Evolutionary conservation across 2,329 filamentous ascomycete species (phyloP), one percentile per base, ranked within the genome.

Genomic region (Alternaria sp.): DNA sequence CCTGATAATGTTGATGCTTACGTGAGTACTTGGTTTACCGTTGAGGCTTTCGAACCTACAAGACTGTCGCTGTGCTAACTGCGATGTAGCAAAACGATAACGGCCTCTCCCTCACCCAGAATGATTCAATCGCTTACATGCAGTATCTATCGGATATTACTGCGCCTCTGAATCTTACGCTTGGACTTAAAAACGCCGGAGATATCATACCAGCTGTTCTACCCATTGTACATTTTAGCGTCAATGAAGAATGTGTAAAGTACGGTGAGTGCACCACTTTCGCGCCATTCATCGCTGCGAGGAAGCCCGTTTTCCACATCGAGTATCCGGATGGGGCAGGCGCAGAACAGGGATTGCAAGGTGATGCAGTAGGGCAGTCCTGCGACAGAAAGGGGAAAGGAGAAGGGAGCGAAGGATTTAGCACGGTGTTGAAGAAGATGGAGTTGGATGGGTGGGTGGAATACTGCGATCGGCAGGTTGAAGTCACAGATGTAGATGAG

Each of bases 241-340:
- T 92, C 67, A 90, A 91, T 75, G 90, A 92, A 80, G 85, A 91
- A 77, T 92, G 90, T 73, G 82, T 84, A 16, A 67, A 88, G 72
- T 86, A 86, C 67, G 60, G 78, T 5, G 88, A 91, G 73, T 91
- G 89, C 71, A 78, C 79, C 36, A 82, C 77, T 2, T 91, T 87
- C 72, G 75, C 79, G 2, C 75, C 83, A 4, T 91, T 91, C 69
- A 83, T 89, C 57, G 68, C 82, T 9, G 84, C 83, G 6, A 81
- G 82, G 32, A 91, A 91, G 75, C 89, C 89, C 2, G 89, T 92
- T 32, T 91, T 91, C 73, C 86, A 91, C 72, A 90, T 92, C 63
- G 90, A 92, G 78, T 92, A 92, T 69, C 88, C 88, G 3, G 80
- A 84, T 43, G 82, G 81, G 8, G 83, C 82, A 7, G 72, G 72